phyloP scores from a whole-genome alignment of 140 eudicot genomes.

The Oenanthe javanica region DNA sequence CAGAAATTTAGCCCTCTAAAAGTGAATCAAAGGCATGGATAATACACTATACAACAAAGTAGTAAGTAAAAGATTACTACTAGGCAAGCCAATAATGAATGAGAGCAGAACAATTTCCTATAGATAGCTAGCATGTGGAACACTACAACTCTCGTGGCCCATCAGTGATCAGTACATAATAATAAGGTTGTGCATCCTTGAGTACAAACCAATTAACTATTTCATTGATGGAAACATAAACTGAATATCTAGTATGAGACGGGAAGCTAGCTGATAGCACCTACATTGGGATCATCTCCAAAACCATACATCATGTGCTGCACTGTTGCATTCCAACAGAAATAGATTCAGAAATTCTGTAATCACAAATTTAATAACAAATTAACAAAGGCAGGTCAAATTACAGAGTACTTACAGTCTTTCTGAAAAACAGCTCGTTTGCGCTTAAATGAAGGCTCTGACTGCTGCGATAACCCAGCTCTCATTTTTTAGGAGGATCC shows the following conservation, averaged over 20 bases:
- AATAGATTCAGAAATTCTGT: not conserved
- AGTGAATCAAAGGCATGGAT: not conserved
- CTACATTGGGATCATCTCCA: slow-evolving; percentile 59
- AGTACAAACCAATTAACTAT: not conserved
- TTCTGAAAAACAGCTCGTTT: slow-evolving; percentile 60
- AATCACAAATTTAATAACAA: not conserved
- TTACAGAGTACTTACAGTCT: slow-evolving; percentile 35
- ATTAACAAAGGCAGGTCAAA: not conserved
- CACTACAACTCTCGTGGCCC: not conserved
- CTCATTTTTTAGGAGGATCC: slow-evolving; percentile 40
- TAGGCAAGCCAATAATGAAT: not conserved
- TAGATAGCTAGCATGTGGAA: not conserved
- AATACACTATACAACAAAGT: not conserved
- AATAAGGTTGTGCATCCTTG: not conserved
- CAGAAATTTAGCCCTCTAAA: not conserved
- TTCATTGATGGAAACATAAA: not conserved
- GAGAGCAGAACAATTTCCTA: not conserved
- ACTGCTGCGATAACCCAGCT: slow-evolving; percentile 38
- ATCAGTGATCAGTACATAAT: not conserved
- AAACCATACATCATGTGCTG: slow-evolving; percentile 79
- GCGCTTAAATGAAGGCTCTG: slow-evolving; percentile 50
- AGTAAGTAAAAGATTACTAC: not conserved
- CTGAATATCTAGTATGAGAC: not conserved
- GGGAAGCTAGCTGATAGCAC: slow-evolving; percentile 12
- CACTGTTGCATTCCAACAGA: slow-evolving; percentile 26